phyloP scores from a whole-genome alignment of 148 eudicot species.

The Salicornia ramosissima region DNA sequence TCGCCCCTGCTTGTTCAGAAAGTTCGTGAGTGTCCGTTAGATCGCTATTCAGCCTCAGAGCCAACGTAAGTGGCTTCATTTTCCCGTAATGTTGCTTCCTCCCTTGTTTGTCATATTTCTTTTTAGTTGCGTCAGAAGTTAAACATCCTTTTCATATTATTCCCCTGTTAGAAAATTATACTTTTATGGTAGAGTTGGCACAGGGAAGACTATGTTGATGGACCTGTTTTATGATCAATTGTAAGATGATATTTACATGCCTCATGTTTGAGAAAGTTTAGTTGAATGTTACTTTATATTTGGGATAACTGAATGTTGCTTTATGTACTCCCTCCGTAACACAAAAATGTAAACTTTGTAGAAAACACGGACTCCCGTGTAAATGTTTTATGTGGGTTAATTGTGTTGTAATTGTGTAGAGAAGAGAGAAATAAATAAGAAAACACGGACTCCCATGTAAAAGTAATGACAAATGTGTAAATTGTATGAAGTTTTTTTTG shows the following conservation, averaged over 20 bases:
- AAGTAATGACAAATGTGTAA: no score
- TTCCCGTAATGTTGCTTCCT: constrained; percentile 1
- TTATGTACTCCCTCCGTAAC: no score
- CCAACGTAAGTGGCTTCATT: constrained; percentile 46
- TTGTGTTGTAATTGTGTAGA: no score
- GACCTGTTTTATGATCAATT: constrained; percentile 75
- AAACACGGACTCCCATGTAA: no score
- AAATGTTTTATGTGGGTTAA: no score
- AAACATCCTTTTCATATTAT: constrained; percentile 27
- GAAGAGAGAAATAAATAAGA: no score
- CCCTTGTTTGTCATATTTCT: not conserved
- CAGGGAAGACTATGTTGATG: constrained; percentile 99
- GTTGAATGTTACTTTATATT: not conserved
- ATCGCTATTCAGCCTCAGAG: constrained; percentile 70
- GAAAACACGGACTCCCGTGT: no score
- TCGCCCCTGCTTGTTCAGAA: constrained; percentile 82
- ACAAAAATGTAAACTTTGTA: no score
- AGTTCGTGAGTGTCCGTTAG: constrained; percentile 65
- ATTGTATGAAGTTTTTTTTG: constrained; percentile 17
- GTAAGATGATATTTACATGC: constrained; percentile 40
- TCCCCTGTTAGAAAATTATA: constrained; percentile 86
- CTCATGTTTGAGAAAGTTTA: not conserved
- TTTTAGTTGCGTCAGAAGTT: not conserved
- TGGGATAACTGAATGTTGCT: no score
- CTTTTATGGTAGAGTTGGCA: constrained; percentile 91